Conservation (phyloP, 208 protist genomes). For the Leishmania braziliensis region DNA sequence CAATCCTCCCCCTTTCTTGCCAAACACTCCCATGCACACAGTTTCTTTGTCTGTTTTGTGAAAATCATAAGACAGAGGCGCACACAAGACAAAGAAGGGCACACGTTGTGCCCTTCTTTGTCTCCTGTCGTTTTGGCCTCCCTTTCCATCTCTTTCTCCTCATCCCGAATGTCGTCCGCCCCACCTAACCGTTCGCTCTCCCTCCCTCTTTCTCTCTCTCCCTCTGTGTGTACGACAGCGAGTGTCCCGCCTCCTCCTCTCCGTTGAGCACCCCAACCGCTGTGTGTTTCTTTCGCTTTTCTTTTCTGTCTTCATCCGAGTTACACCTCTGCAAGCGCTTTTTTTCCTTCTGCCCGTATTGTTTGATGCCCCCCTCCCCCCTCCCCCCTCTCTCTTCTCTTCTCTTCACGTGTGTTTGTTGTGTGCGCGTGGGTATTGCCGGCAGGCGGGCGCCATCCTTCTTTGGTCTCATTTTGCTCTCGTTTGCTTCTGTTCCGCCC, state of each 20-base stretch:
- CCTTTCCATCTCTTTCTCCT: neutral
- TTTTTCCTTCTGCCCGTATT: neutral
- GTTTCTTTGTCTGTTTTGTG: neutral
- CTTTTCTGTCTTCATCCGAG: neutral
- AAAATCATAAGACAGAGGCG: neutral
- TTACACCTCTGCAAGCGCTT: constrained; percentile 8
- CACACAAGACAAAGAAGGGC: neutral
- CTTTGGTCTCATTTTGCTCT: neutral
- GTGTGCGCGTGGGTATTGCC: neutral
- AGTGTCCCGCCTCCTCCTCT: neutral
- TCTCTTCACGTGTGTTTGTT: neutral
- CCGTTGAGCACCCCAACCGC: neutral
- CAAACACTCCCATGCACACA: neutral
- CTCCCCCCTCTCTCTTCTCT: neutral
- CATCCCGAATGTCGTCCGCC: neutral
- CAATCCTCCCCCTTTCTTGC: neutral
- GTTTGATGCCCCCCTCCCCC: neutral
- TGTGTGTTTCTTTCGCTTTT: neutral
- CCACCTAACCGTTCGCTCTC: neutral
- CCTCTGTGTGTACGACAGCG: neutral
- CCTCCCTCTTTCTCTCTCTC: neutral
- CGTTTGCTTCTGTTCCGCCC: neutral
- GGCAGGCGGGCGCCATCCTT: neutral
- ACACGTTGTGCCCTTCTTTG: neutral
- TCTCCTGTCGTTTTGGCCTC: neutral